Base-by-base conservation (phyloP, 2,329 filamentous ascomycete species). In the Apiospora saccharicola region DNA sequence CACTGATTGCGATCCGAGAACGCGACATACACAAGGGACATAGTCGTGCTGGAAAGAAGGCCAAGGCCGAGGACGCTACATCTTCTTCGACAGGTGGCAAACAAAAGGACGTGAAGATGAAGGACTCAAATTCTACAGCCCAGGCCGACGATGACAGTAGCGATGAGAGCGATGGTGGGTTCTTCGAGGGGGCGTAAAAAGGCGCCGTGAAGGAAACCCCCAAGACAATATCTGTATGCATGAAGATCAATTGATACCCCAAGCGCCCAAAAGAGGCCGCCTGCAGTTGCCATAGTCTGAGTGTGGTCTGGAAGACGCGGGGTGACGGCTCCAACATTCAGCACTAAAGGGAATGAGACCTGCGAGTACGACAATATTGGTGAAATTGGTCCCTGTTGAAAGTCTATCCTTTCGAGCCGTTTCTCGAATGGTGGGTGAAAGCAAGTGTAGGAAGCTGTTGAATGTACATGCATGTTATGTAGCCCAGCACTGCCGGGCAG, bases 161-260 rank as follows among this genome's bases (percentile, higher is more conserved):
- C 30, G 84, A 86, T 71, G 88, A 87, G 22, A 89, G 85, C 70
- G 88, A 86, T 30, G 88, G 85, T 13, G 87, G 88, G 16, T 92
- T 91, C 81, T 91, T 91, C 76, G 88, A 90, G 76, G 79, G 80
- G 74, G 72, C 72, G 12, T 75, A 74, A 74, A 49, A 51, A 46
- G 44, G 57, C 7, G 43, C n/a, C 4, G 57, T 16, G 34, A 70
- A 14, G 34, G 61, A 51, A n/a, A 30, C 16, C 34, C 34, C 22
- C 57, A 34, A 47, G 43, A 53, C 46, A 37, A 41, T 53, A 34
- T 22, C n/a, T 46, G 43, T 34, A 41, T 44, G 43, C 51, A 44
- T 37, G 37, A 46, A 43, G 43, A 46, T 49, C 61, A 30, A 53
- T 72, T 72, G 71, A 72, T 72, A 72, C 71, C 71, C 71, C 10